Evolutionary conservation across 257 asterid genomes (phyloP), one percentile per base, ranked within the genome.

Genomic region (Ligustrum vulgare): DNA sequence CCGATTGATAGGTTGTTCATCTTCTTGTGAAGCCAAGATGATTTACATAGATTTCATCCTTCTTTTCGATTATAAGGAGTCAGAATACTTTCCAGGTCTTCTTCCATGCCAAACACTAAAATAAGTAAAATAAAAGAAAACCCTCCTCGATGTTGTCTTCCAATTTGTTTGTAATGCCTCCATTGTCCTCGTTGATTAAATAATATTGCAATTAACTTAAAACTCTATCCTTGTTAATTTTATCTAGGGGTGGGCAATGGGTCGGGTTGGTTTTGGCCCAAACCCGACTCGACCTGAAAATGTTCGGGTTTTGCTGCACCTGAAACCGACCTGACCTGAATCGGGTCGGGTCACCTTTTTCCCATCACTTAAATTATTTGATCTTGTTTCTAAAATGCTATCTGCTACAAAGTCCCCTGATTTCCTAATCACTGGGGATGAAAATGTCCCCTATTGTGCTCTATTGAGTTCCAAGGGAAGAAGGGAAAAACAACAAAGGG

Each of bases 401-500:
- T 28, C 31, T 28, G 1, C 31, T 28, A 28, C 31, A 28, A 28
- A 28, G 31, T 28, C 31, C 31, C 31, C 31, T 28, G 31, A 0
- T 28, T 28, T 28, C 31, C 31, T 28, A 0, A 28, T 28, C 31
- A 28, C 31, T 1, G 31, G 1, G 31, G 31, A 28, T 28, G 31
- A 28, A 28, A 28, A 28, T 28, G 31, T 28, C 31, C 31, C 31
- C 31, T 70, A 84, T 18, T 85, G 87, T 69, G 82, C 81, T 79
- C 69, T 91, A 37, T 78, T 95, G 75, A 85, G 86, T 71, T 89
- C 97, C 75, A 91, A 91, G 82, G 97, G 95, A 8, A 82, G 89
- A 85, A 81, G 91, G 85, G 97, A 91, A 87, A 91, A 89, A 80
- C 80, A 82, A 74, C 90, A 93, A 51, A 82, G 97, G 71, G 93